Percentiles rank a stretch among this genome's conserved stretches.
Evolutionary conservation across 495 filamentous ascomycete genomes (phyloP).

Genomic region (Terfezia boudieri): DNA sequence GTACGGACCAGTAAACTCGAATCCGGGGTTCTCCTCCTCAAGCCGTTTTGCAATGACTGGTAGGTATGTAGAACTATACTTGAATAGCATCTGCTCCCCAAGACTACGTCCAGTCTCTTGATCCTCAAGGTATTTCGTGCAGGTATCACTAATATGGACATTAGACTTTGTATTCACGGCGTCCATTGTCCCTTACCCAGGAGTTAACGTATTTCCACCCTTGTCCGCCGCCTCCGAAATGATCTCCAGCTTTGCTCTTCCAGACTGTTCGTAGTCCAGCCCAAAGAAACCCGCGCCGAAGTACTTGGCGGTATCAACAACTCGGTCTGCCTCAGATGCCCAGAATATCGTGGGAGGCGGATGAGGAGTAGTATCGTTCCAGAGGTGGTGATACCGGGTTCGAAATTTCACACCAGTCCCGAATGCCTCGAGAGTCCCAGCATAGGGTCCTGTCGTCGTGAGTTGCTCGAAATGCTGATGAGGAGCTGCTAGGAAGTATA

Average conservation of each 20-base stretch:
- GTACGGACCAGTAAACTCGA: conserved; percentile 5
- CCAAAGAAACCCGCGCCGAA: conserved; percentile 36
- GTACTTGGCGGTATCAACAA: conserved; percentile 35
- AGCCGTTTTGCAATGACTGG: conserved; percentile 26
- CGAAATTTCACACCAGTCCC: conserved; percentile 33
- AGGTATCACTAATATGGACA: conserved; percentile 24
- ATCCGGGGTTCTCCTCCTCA: conserved; percentile 23
- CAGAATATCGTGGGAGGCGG: conserved; percentile 23
- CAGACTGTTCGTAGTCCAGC: conserved; percentile 16
- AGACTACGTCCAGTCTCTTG: conserved; percentile 27
- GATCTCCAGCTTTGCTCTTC: conserved; percentile 24
- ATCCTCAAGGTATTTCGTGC: conserved; percentile 29
- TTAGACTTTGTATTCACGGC: neutral
- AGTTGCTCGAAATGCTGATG: conserved; percentile 28
- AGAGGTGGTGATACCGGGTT: conserved; percentile 31
- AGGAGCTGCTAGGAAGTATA: conserved; percentile 5
- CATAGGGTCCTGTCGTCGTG: conserved; percentile 35
- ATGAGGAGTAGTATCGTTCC: conserved; percentile 14
- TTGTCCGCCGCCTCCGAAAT: conserved; percentile 30
- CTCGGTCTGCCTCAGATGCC: conserved; percentile 33
- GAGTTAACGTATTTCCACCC: conserved; percentile 35
- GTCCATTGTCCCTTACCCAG: conserved; percentile 19
- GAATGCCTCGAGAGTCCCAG: conserved; percentile 33
- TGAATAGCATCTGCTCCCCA: conserved; percentile 25
- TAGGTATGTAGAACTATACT: conserved; percentile 29